Conservation (phyloP, 371 early-diverging fungal genomes). For the Circinella minor region DNA sequence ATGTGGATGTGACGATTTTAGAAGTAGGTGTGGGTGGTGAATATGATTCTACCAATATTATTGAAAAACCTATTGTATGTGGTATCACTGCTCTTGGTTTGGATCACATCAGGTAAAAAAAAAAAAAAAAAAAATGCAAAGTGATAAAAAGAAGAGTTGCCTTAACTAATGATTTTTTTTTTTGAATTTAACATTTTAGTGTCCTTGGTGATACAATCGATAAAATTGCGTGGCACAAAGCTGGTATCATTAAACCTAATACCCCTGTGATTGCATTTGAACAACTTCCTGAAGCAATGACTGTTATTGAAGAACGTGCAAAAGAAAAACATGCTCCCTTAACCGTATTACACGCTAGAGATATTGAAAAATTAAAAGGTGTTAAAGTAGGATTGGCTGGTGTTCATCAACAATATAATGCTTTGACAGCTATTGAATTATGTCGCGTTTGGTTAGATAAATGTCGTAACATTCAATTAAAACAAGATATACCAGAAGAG, state of each 20-base stretch:
- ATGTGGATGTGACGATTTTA: slow-evolving; percentile 79
- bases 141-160: no score
- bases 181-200: background rate
- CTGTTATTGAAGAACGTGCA: slow-evolving; percentile 73
- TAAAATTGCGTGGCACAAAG: slow-evolving; percentile 94
- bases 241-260: slow-evolving; percentile 85
- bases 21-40: slow-evolving; percentile 90
- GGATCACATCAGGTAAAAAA: slow-evolving; percentile 65
- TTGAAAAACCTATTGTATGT: slow-evolving; percentile 73
- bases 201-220: slow-evolving; percentile 77
- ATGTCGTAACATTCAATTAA: slow-evolving; percentile 32
- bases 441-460: slow-evolving; percentile 66
- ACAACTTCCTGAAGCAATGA: slow-evolving; percentile 74
- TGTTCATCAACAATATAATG: slow-evolving; percentile 85
- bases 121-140: no score
- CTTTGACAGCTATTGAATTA: slow-evolving; percentile 77
- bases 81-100: slow-evolving; percentile 85
- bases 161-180: no score
- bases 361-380: slow-evolving; percentile 17
- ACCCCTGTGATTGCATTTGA: slow-evolving; percentile 75
- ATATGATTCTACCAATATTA: slow-evolving; percentile 85
- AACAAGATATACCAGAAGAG: slow-evolving; percentile 46
- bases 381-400: slow-evolving; percentile 68
- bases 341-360: slow-evolving; percentile 17
- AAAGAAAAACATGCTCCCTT: slow-evolving; percentile 56